Base-by-base conservation (phyloP, 306 rosid species). In the Cajanus cajan region DNA sequence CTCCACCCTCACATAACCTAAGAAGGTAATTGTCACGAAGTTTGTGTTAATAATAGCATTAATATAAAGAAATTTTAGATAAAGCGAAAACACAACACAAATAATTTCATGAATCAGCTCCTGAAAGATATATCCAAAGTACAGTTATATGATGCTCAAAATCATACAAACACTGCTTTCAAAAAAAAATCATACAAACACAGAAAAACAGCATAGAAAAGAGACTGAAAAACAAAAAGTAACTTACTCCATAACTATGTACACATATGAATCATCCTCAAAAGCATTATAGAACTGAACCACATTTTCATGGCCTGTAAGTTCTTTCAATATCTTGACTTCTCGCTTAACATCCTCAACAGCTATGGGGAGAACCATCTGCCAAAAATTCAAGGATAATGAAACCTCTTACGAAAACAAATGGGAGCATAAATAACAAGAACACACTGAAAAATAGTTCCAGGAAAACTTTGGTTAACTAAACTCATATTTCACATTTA, bases 1-100 rank as follows among this genome's bases (percentile, higher is more conserved):
- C 99, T 5, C 99, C 99, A 1, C 99, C 99, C 85, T 96, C 99
- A 11, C 99, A 96, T 83, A 96, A 91, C 93, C 99, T 96, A 78
- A 72, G 14, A 75, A 78, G 41, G 22, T 10, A 74, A 74, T 31
- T n/a, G 61, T 16, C 43, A 71, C 65, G 25, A 51, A 71, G 33
- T 63, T 58, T 9, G 51, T 37, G 19, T 76, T 31, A 51, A 24
- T 43, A 76, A 67, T 65, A 39, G 47, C 59, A 50, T 28, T 36
- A 24, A 18, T 1, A 78, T 15, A 62, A 72, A 45, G 43, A 58
- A 52, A 36, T 50, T 43, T 48, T 22, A 62, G 43, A 78, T 19
- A 31, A n/a, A n/a, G 48, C 63, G 58, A 43, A 58, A 73, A 22
- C 51, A 37, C 40, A 73, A 21, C 13, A 41, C 18, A 36, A 68